These are phyloP conservation scores for Noccaea caerulescens DNA, from an alignment of 345 rosid genomes.

Conservation along the genomic window DNA sequence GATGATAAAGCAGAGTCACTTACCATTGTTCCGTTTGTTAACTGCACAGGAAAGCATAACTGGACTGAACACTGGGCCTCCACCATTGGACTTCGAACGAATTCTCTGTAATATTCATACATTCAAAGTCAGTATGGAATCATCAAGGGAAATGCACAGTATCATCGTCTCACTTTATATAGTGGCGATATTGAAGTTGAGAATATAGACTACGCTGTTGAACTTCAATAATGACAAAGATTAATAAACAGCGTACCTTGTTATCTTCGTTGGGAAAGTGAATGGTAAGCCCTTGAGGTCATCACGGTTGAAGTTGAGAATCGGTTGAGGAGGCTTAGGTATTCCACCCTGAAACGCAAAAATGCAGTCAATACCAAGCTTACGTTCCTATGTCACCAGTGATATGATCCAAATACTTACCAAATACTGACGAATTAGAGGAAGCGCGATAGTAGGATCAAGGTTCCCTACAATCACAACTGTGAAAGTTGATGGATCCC, in stretches of 20 bases:
- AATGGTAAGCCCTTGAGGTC: constrained; percentile 85
- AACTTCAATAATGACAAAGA: constrained; percentile 6
- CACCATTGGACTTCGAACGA: constrained; percentile 84
- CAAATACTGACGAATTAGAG: constrained; percentile 85
- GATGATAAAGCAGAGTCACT: constrained; percentile 36
- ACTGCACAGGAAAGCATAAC: constrained; percentile 86
- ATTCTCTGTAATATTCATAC: constrained; percentile 60
- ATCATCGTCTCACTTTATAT: background rate
- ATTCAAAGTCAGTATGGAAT: constrained; percentile 32
- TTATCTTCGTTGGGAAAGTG: constrained; percentile 64
- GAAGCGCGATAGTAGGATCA: constrained; percentile 65
- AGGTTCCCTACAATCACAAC: constrained; percentile 89
- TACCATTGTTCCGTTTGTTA: constrained; percentile 84
- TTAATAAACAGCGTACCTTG: constrained; percentile 52
- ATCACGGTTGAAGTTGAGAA: constrained; percentile 65
- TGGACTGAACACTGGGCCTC: constrained; percentile 94
- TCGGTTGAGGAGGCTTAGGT: constrained; percentile 71
- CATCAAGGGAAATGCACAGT: constrained; percentile 7
- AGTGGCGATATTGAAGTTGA: constrained; percentile 2
- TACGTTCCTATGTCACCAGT: background rate
- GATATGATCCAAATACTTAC: constrained; percentile 50
- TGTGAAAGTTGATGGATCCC: constrained; percentile 92
- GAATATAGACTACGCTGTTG: background rate
- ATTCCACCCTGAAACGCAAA: constrained; percentile 67
- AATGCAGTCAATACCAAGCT: constrained; percentile 17